phyloP scores from a whole-genome alignment of 495 filamentous ascomycete species.

The Aspergillus wentii region DNA sequence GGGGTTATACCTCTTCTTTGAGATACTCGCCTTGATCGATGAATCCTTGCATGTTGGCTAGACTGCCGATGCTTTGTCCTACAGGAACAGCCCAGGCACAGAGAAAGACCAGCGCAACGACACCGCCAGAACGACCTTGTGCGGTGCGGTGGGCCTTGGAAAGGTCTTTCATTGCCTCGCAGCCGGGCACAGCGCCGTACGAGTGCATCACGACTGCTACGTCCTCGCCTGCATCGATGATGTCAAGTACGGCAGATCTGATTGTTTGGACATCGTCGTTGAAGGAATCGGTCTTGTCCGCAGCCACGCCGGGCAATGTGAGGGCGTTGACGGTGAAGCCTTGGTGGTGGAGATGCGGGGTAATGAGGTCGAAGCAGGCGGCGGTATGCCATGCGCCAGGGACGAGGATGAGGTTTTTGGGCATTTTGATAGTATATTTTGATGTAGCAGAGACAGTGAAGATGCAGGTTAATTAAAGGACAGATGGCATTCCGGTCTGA shows the following conservation, averaged over 20 bases:
- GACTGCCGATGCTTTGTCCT: no score
- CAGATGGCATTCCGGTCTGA: no score
- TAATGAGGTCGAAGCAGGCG: slow-evolving; percentile 32
- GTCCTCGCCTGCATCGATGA: slow-evolving; percentile 30
- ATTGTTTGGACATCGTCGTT: slow-evolving; percentile 33
- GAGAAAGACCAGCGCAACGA: no score
- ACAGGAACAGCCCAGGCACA: no score
- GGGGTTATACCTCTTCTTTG: no score
- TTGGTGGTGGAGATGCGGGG: slow-evolving; percentile 26
- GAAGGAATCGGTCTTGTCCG: slow-evolving; percentile 30
- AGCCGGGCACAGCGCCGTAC: slow-evolving; percentile 46
- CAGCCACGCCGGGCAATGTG: slow-evolving; percentile 30
- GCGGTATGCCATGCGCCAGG: slow-evolving; percentile 46
- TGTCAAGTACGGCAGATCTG: slow-evolving; percentile 26
- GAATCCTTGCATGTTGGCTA: no score
- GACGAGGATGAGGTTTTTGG: slow-evolving; percentile 41
- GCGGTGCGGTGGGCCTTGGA: slow-evolving; percentile 16
- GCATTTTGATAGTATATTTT: no score
- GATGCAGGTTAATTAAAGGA: no score
- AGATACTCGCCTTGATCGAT: no score
- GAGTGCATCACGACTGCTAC: slow-evolving; percentile 49
- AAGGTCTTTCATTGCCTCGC: slow-evolving; percentile 41
- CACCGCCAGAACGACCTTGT: no score
- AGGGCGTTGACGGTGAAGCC: slow-evolving; percentile 27
- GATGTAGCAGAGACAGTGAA: no score